phyloP scores from a whole-genome alignment of 2,329 filamentous ascomycete genomes.

The Westerdykella ornata region DNA sequence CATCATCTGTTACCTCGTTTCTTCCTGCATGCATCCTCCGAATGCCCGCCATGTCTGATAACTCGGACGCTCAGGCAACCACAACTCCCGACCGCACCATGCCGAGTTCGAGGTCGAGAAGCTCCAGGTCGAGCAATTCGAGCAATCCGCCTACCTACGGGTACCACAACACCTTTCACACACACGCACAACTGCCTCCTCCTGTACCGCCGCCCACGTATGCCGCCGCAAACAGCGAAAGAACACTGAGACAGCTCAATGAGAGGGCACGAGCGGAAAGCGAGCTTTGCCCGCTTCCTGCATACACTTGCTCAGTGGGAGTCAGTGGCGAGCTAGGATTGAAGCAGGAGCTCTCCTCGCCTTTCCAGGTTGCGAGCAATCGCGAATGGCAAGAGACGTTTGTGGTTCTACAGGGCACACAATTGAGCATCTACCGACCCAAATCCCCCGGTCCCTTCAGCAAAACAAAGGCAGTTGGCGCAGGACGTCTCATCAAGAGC shows the following conservation, averaged over 20 bases:
- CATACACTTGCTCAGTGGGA: slow-evolving; percentile 34
- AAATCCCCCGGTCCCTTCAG: slow-evolving; percentile 47
- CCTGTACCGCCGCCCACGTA: slow-evolving; percentile 29
- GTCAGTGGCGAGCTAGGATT: slow-evolving; percentile 39
- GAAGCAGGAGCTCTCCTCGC: slow-evolving; percentile 61
- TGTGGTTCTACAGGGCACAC: slow-evolving; percentile 60
- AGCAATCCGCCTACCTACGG: slow-evolving; percentile 29
- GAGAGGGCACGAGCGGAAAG: slow-evolving; percentile 18
- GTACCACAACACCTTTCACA: slow-evolving; percentile 41
- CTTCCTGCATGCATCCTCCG: slow-evolving; percentile 1
- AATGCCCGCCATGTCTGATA: background rate
- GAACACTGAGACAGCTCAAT: slow-evolving; percentile 16
- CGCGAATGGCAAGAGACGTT: slow-evolving; percentile 60
- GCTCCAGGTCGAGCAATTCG: background rate
- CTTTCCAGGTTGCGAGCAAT: slow-evolving; percentile 56
- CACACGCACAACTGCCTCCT: slow-evolving; percentile 25
- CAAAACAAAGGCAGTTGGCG: slow-evolving; percentile 47
- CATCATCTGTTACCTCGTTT: background rate
- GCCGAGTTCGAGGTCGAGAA: background rate
- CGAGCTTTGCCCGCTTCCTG: slow-evolving; percentile 22
- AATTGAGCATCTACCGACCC: slow-evolving; percentile 57
- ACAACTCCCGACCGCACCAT: too few species aligned
- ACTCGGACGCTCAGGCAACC: background rate
- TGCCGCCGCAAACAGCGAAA: slow-evolving; percentile 18
- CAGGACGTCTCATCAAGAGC: slow-evolving; percentile 56